Percentiles rank a stretch among this genome's conserved stretches.
Evolutionary conservation across 176 grass and related monocot species (phyloP).

Genomic region (Phragmites australis): DNA sequence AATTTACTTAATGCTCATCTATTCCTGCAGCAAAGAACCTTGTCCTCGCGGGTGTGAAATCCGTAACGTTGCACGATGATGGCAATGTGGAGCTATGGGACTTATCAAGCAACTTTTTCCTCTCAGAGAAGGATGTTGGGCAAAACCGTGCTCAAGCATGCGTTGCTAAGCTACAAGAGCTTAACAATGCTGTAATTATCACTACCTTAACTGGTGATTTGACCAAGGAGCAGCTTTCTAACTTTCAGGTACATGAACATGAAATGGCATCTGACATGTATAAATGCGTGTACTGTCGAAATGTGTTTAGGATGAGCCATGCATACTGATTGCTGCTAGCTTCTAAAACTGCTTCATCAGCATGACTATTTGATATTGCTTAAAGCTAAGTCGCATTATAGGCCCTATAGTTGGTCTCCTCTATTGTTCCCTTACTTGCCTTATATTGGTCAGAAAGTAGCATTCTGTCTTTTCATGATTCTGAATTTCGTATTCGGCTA

Average conservation of each 20-base stretch:
- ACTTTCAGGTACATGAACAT: conserved; percentile 61
- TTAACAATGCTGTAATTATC: conserved; percentile 82
- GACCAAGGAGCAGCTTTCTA: conserved; percentile 67
- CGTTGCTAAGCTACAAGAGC: conserved; percentile 73
- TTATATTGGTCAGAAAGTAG: background rate
- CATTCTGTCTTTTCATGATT: background rate
- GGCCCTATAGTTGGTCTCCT: background rate
- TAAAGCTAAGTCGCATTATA: background rate
- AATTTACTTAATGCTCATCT: background rate
- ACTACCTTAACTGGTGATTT: conserved; percentile 55
- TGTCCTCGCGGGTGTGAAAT: conserved; percentile 80
- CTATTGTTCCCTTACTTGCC: background rate
- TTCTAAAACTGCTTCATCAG: background rate
- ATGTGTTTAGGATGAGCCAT: background rate
- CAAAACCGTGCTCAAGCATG: conserved; percentile 61
- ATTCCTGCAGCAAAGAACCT: conserved; percentile 79
- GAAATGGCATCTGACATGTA: background rate
- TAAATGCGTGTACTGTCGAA: background rate
- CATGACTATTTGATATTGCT: background rate
- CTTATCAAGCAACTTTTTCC: conserved; percentile 82
- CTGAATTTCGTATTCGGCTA: background rate
- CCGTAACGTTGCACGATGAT: conserved; percentile 74
- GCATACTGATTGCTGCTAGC: background rate
- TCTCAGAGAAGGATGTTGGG: conserved; percentile 75
- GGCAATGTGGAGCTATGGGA: conserved; percentile 77